Evolutionary conservation across 805 yeast species (phyloP), one percentile per base, ranked within the genome.

Genomic region (Priceomyces castillae): DNA sequence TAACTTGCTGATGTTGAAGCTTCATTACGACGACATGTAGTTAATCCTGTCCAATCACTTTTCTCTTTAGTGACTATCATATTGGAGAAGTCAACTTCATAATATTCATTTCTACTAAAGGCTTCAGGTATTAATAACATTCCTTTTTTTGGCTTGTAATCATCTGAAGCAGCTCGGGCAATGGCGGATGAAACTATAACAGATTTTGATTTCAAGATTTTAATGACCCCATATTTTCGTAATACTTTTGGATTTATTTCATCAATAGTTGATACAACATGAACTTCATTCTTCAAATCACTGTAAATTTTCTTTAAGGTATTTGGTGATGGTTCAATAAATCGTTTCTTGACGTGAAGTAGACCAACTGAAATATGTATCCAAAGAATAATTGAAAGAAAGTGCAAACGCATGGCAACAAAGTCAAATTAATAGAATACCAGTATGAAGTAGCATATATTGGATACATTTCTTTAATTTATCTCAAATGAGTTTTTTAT

Each of bases 191-290:
- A 46, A 4, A 47, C 31, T n/a, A 55, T 45, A 12, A 54, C 18
- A 2, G 57, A 44, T 7, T 47, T 46, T 3, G 53, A 30, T 5
- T 39, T 25, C 19, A 12, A 18, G 1, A 55, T 36, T 14, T 39
- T 46, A 5, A 46, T 47, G 2, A 46, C 50, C 16, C 57, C 58
- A 16, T 43, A 41, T 15, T 44, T 46, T 18, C 44, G 12, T 7
- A 55, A 34, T 14, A 35, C 42, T 16, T 28, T 39, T 3, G 55
- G 42, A 1, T 33, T 38, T 10, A 55, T 7, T 6, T 49, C 50
- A 10, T 42, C 48, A 34, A 44, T 30, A n/a, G 41, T 15, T 4
- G 30, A 42, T 3, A 53, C 46, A 14, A 39, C 45, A 26, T 38
- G 43, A 30, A 47, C 40, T 4, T 46, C 42, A 9, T 34, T 31